Evolutionary conservation across 306 rosid genomes (phyloP).

Genomic region (Vicia faba): DNA sequence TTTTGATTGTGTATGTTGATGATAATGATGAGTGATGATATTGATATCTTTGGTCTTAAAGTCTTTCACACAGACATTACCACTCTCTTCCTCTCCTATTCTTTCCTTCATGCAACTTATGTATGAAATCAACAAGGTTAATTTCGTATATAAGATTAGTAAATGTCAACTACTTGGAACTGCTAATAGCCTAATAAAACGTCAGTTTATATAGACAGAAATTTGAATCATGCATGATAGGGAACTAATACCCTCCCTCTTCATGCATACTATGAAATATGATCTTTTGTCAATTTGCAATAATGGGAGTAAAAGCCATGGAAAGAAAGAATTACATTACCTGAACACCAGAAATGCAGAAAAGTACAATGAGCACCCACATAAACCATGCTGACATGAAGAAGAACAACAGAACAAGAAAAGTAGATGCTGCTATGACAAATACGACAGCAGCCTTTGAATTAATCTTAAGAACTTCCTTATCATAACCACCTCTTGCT

Average conservation of each 20-base stretch:
- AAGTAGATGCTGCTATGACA: constrained; percentile 75
- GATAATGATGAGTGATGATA: background rate
- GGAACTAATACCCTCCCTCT: constrained; percentile 31
- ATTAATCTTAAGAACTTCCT: constrained; percentile 67
- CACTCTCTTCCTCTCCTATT: constrained; percentile 27
- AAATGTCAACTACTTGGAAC: constrained; percentile 3
- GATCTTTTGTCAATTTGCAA: constrained; percentile 25
- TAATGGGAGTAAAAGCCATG: constrained; percentile 17
- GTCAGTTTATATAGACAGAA: constrained; percentile 23
- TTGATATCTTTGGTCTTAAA: constrained; percentile 24
- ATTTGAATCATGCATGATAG: constrained; percentile 14
- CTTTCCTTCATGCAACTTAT: constrained; percentile 7
- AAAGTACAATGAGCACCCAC: constrained; percentile 91
- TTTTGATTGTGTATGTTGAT: constrained; percentile 13
- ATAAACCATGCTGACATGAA: constrained; percentile 97
- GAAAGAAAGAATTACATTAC: constrained; percentile 50
- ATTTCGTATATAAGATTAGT: constrained; percentile 27
- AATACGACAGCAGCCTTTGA: constrained; percentile 76
- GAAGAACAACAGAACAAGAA: constrained; percentile 80
- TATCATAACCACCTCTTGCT: constrained; percentile 52
- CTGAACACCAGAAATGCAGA: constrained; percentile 94
- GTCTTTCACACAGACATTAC: constrained; percentile 12
- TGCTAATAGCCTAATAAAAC: constrained; percentile 11
- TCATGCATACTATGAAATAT: constrained; percentile 26
- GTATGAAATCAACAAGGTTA: constrained; percentile 29